A percentile compares a stretch with the other conserved stretches of the same genome.
Conservation (phyloP, 306 rosid species). For the Abrus pulchellus region DNA sequence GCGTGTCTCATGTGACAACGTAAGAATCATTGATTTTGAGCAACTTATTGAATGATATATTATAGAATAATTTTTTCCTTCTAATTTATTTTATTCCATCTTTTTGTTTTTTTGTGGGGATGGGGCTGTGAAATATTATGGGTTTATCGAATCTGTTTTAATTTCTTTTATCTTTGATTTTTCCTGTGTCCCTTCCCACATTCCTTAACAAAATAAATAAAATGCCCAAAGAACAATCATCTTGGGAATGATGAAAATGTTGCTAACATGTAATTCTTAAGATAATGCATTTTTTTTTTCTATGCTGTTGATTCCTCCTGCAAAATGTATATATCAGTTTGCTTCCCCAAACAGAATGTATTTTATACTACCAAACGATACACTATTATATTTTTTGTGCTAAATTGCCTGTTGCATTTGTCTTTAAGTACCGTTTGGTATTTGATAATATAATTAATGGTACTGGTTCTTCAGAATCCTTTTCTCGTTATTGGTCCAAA, state of each 20-base stretch:
- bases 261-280: constrained; percentile 16
- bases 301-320: constrained; percentile 17
- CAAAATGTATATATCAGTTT: constrained; percentile 1
- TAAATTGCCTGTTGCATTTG: neutral
- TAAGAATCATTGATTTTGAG: constrained; percentile 53
- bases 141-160: constrained; percentile 24
- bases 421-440: constrained; percentile 14
- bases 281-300: neutral
- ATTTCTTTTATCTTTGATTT: neutral
- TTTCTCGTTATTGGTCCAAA: constrained; percentile 41
- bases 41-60: constrained; percentile 14
- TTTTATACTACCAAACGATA: neutral
- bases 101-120: neutral
- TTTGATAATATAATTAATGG: constrained; percentile 31
- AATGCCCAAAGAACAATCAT: neutral
- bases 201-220: neutral
- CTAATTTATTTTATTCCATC: neutral
- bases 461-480: constrained; percentile 40
- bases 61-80: constrained; percentile 7
- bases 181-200: neutral
- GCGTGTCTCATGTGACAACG: constrained; percentile 95
- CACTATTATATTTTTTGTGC: constrained; percentile 23
- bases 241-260: constrained; percentile 19
- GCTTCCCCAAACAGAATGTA: neutral
- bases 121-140: constrained; percentile 12